Percentiles rank a stretch among this genome's conserved stretches.
Conservation (phyloP, 495 filamentous ascomycete species). For the Aspergillus bertholletiae region DNA sequence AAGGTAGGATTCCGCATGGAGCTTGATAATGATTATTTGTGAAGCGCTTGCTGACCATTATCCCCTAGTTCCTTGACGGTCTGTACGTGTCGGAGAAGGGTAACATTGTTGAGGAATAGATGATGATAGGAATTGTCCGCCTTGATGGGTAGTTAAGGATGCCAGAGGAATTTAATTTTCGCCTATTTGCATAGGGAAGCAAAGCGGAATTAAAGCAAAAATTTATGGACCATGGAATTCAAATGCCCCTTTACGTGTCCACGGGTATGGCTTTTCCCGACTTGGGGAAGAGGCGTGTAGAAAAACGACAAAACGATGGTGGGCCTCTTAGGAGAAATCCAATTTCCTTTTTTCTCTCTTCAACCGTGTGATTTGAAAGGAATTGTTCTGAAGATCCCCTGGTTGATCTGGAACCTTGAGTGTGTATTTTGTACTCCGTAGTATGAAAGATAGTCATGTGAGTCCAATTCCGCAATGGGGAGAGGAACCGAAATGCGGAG, state of each 20-base stretch:
- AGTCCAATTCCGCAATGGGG: too few species aligned
- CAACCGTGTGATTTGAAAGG: neutral
- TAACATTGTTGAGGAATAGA: slow-evolving; percentile 79
- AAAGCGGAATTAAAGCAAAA: slow-evolving; percentile 42
- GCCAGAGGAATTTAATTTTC: slow-evolving; percentile 44
- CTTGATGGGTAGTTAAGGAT: slow-evolving; percentile 38
- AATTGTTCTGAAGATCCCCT: too few species aligned
- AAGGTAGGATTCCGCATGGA: slow-evolving; percentile 59
- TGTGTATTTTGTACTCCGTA: too few species aligned
- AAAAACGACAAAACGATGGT: slow-evolving; percentile 15
- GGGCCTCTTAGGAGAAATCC: slow-evolving; percentile 16
- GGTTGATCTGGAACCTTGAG: too few species aligned
- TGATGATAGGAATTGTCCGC: slow-evolving; percentile 27
- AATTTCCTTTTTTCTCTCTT: slow-evolving; percentile 7
- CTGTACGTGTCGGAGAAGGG: slow-evolving; percentile 97
- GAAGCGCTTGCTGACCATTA: slow-evolving; percentile 26
- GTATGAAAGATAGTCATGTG: too few species aligned
- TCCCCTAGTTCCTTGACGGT: slow-evolving; percentile 91
- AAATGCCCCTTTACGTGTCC: slow-evolving; percentile 24
- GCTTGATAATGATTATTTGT: neutral
- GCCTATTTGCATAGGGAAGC: slow-evolving; percentile 45
- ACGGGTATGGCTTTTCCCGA: slow-evolving; percentile 28
- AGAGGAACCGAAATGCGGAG: too few species aligned
- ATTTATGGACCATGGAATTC: slow-evolving; percentile 42
- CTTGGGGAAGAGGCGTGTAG: slow-evolving; percentile 27